Evolutionary conservation across 768 basidiomycete genomes (phyloP), one percentile per base, ranked within the genome.

Genomic region (Pseudohyphozyma bogoriensis): DNA sequence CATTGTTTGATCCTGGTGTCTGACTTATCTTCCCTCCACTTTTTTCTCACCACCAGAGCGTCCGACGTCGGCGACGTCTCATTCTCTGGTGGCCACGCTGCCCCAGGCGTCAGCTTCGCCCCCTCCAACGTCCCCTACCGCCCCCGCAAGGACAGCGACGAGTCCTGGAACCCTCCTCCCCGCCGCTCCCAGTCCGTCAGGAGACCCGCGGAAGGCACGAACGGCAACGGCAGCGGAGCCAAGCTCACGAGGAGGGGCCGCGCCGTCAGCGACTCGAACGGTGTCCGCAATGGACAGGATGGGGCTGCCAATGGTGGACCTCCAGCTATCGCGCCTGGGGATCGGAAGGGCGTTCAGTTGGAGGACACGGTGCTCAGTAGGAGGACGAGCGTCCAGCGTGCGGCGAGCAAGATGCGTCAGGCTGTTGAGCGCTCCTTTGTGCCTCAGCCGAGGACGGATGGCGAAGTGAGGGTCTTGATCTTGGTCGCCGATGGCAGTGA

Each of bases 71-170:
- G 65, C 39, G 55, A 44, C 5, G 51, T 39, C 40, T 42, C 46
- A n/a, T n/a, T 49, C 24, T n/a, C 31, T 6, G 26, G 5, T 9
- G 60, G 60, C 1, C 39, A 56, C 22, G 33, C 61, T 15, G 66
- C 66, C 1, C 66, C 66, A 1, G 66, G 62, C 40, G 62, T 67
- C 2, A 49, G 46, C 36, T 67, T 67, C 42, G 66, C 66, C 4
- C 66, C 66, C 6, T 31, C 53, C 22, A 44, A 47, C 18, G 22
- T 47, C 51, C 55, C 45, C 28, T 11, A 22, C 8, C 52, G 50
- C 15, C n/a, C 28, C n/a, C 36, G 60, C n/a, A 46, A 18, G 11
- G 62, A 59, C n/a, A 31, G 54, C 39, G 61, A 63, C 4, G 40
- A n/a, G n/a, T n/a, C 35, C 15, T 66, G 65, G 65, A 26, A 28